Base-by-base conservation (phyloP, 2,329 filamentous ascomycete species). In the Cryphonectria nitschkei region DNA sequence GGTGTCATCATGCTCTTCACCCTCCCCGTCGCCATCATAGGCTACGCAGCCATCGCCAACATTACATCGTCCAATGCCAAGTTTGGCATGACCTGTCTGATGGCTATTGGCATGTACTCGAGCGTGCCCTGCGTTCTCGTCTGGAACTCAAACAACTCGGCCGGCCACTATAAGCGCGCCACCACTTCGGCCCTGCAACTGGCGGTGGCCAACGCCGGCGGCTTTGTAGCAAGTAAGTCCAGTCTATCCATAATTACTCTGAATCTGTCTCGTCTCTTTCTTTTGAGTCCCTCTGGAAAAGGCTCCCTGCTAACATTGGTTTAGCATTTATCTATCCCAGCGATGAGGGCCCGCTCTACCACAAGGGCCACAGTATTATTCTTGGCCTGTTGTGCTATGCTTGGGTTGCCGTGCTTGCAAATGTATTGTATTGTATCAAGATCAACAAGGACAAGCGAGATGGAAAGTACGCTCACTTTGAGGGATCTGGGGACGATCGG, bases 131-230 rank as follows among this genome's bases (percentile, higher is more conserved):
- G 86, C 26, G 86, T 91, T 3, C 80, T 92, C 13, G 89, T 86
- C 1, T 92, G 90, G 89, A 87, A 89, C 73, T 87, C 87, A 2
- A 92, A 92, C 76, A 92, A 92, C 76, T 89, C 86, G 0, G 89
- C 89, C 0, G 89, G 88, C 0, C 90, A 93, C 76, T 92, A 92
- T 76, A 93, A 92, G 78, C 82, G 90, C 19, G 90, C 91, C 0
- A 92, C 90, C 0, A 90, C 90, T 0, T 87, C 87, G 1, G 90
- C 87, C 0, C 75, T 92, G 74, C 90, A 92, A 78, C 81, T 92
- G 37, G 87, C 87, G 0, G 87, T 92, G 74, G 90, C 90, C 0
- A 92, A 93, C 74, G 87, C 85, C 9, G 90, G 90, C 62, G 90
- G 90, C 0, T 91, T 92, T 74, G 89, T 92, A 2, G 87, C 89